Percentiles rank a stretch among this genome's conserved stretches.
Evolutionary conservation across 495 filamentous ascomycete genomes (phyloP).

Genomic region (Hyaloscypha hepaticicola): DNA sequence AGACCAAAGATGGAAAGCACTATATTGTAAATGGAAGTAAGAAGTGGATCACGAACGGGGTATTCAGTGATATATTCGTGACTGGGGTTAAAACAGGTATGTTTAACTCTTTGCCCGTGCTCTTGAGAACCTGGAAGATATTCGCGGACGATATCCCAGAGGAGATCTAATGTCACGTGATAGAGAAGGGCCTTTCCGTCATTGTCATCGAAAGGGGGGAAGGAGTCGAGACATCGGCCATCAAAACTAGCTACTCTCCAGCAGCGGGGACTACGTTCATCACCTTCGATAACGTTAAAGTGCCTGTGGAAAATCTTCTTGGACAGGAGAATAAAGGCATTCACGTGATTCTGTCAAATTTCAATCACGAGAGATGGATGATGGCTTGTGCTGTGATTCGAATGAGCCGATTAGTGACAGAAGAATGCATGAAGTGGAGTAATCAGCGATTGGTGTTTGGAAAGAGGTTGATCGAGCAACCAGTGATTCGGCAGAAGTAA

Average conservation of each 20-base stretch:
- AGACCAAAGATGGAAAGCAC: conserved; percentile 79
- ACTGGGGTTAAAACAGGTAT: conserved; percentile 66
- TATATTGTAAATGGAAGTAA: conserved; percentile 89
- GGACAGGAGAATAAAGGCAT: conserved; percentile 87
- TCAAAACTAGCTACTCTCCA: conserved; percentile 85
- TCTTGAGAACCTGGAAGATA: not conserved
- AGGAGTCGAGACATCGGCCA: conserved; percentile 68
- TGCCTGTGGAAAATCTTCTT: conserved; percentile 74
- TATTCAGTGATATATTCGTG: conserved; percentile 66
- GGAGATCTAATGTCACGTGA: not conserved
- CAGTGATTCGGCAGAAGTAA: conserved; percentile 77
- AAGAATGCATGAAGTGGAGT: conserved; percentile 87
- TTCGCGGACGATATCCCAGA: no score
- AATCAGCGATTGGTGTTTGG: conserved; percentile 86
- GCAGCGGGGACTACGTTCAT: conserved; percentile 78
- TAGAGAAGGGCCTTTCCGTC: conserved; percentile 75
- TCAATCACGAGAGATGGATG: conserved; percentile 79
- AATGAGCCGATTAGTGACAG: conserved; percentile 65
- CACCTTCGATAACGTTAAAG: conserved; percentile 77
- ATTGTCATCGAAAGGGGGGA: conserved; percentile 72
- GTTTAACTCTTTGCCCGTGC: not conserved
- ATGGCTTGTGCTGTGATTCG: conserved; percentile 66
- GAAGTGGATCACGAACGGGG: conserved; percentile 92
- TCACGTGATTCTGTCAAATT: conserved; percentile 83
- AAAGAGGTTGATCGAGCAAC: conserved; percentile 79